Conservation (phyloP, 1,284 basidiomycete species). For the Sanghuangporus baumii region DNA sequence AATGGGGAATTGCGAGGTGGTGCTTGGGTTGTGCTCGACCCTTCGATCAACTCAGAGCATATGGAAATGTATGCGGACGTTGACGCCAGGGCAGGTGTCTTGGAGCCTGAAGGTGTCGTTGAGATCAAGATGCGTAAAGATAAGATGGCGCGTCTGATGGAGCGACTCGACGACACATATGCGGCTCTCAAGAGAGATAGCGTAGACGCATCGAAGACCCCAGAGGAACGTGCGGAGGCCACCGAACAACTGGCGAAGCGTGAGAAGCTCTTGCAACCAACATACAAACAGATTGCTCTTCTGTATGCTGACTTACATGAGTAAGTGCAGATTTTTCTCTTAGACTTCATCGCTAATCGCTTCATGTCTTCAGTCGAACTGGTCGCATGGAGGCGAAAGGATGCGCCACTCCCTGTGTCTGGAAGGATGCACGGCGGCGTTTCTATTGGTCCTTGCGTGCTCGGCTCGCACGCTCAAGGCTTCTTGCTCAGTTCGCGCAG, state of each 20-base stretch:
- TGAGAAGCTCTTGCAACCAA: constrained; percentile 81
- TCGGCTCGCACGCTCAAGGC: constrained; percentile 61
- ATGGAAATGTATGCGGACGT: constrained; percentile 99
- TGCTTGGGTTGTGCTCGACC: constrained; percentile 99
- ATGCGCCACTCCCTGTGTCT: constrained; percentile 76
- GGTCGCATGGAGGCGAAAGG: constrained; percentile 99
- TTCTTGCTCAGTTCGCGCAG: constrained; percentile 51
- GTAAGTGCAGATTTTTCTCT: constrained; percentile 40
- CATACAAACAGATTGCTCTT: constrained; percentile 91
- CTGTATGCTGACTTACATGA: constrained; percentile 97
- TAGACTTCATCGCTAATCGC: constrained; percentile 16
- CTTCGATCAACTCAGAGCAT: constrained; percentile 92
- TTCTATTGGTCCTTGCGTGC: constrained; percentile 96
- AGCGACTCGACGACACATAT: constrained; percentile 86
- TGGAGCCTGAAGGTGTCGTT: constrained; percentile 96
- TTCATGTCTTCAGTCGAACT: constrained; percentile 55
- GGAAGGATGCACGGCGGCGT: constrained; percentile 85
- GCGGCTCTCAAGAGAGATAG: constrained; percentile 77
- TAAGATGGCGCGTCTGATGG: constrained; percentile 89
- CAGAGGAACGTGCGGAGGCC: constrained; percentile 71
- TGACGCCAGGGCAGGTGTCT: constrained; percentile 92
- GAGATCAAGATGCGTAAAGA: constrained; percentile 93
- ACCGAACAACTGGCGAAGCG: constrained; percentile 67
- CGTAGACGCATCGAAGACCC: constrained; percentile 64
- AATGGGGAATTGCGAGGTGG: constrained; percentile 99